Conservation (phyloP, 352 stramenopile species). For the Phytophthora fragariae region DNA sequence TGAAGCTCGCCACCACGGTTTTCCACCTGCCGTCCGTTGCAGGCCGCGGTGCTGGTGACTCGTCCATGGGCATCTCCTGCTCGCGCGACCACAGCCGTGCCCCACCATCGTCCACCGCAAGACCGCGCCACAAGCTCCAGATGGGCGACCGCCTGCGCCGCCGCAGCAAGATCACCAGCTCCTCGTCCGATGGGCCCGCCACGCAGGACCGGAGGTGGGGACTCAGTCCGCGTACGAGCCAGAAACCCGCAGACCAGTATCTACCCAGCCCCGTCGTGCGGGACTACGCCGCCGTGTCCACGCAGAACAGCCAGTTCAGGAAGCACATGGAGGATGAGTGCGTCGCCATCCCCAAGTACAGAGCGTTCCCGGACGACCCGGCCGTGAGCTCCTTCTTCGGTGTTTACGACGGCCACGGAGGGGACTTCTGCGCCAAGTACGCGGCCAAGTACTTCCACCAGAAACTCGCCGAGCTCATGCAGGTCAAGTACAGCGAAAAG, state of each 20-base stretch:
- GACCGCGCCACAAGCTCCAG: constrained; percentile 18
- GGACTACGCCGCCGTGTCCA: constrained; percentile 78
- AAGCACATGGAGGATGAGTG: constrained; percentile 89
- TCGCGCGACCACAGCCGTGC: constrained; percentile 45
- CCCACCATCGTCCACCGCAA: constrained; percentile 14
- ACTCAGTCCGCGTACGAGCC: constrained; percentile 13
- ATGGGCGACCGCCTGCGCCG: constrained; percentile 20
- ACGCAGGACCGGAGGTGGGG: constrained; percentile 25
- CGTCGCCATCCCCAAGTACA: constrained; percentile 76
- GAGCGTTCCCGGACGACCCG: constrained; percentile 61
- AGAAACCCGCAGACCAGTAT: constrained; percentile 25
- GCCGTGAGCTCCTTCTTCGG: constrained; percentile 83
- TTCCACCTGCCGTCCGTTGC: constrained; percentile 24
- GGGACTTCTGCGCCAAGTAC: constrained; percentile 84
- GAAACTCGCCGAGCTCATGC: constrained; percentile 55
- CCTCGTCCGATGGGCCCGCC: constrained; percentile 17
- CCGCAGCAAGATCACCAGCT: constrained; percentile 33
- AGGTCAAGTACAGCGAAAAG: constrained; percentile 50
- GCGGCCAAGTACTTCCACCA: constrained; percentile 75
- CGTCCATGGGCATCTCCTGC: constrained; percentile 50
- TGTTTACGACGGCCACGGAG: constrained; percentile 85
- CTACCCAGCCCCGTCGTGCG: constrained; percentile 58
- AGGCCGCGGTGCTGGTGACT: constrained; percentile 24
- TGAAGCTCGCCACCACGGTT: constrained; percentile 28
- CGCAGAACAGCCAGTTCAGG: constrained; percentile 82